These are phyloP conservation scores for Trypanosoma rangeli DNA, from an alignment of 208 protist genomes.

Conservation along the genomic window DNA sequence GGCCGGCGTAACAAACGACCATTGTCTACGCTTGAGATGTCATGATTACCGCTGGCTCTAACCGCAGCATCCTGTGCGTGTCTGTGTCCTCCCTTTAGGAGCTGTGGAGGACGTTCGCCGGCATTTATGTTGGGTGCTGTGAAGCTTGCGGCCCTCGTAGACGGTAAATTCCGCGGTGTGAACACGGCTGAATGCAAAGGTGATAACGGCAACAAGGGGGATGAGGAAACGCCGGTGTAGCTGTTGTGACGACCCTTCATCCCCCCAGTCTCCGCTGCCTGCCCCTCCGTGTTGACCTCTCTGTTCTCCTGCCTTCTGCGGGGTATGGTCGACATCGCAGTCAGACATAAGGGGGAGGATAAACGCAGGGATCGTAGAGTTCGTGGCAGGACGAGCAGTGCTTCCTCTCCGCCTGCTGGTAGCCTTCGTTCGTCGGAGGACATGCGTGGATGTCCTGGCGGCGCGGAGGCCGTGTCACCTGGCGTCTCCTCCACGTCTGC, in stretches of 20 bases:
- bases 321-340: background rate
- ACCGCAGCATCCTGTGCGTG: background rate
- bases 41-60: background rate
- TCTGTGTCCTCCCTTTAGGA: background rate
- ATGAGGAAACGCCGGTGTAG: background rate
- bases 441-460: too few relatives aligned
- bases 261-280: background rate
- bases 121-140: background rate
- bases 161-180: too few relatives aligned
- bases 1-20: background rate
- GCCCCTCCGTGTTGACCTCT: background rate
- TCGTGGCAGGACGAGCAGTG: too few relatives aligned
- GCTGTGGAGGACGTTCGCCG: background rate
- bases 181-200: background rate
- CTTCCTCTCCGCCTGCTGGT: too few relatives aligned
- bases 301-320: background rate
- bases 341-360: too few relatives aligned
- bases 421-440: too few relatives aligned
- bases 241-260: background rate
- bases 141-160: background rate
- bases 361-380: too few relatives aligned
- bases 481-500: too few relatives aligned
- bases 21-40: background rate
- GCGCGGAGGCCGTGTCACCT: too few relatives aligned
- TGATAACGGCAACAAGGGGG: background rate